Evolutionary conservation across 495 filamentous ascomycete species (phyloP), one percentile per base, ranked within the genome.

Genomic region (Talaromyces stipitatus): DNA sequence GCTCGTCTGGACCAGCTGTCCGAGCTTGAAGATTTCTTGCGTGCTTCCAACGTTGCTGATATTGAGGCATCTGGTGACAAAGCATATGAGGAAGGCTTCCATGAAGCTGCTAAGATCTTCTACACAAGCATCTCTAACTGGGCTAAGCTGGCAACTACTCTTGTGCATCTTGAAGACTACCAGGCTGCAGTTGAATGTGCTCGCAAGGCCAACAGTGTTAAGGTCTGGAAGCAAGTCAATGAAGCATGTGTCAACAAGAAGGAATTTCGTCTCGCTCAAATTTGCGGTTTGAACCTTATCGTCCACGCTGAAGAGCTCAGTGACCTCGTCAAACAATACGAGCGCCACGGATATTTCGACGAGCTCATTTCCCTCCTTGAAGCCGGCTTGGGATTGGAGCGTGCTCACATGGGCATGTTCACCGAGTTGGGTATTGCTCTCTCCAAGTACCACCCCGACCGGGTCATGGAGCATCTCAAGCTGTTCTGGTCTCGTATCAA

Each of bases 151-250:
- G 94, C 95, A 3, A 97, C 95, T 11, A 97, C 95, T 24, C 78
- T 97, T 58, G 95, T 99, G 20, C 92, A 97, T 70, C 82, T 99
- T 7, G 88, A 87, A 64, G 95, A 99, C 54, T 97, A 99, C 75
- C 95, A 99, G 70, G 91, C 91, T 55, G 95, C 95, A 26, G 95
- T 99, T 30, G 95, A 99, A 73, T 97, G 92, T 65, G 95, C 95
- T 23, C 90, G 95, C 66, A 97, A 97, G 76, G 95, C 95, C 68
- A 99, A 97, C 79, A 99, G 91, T 77, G 91, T 95, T 74, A 96
- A 95, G 79, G 95, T 99, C 55, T 99, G 95, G 95, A 96, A 92
- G 76, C 90, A 99, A 72, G 95, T 99, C 62, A 95, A 97, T 72
- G 88, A 88, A 67, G 95, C 94, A 32, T 99, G 95, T 71, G 89